These are phyloP conservation scores for Coriolopsis trogii DNA, from an alignment of 1,284 basidiomycete species.

Conservation along the genomic window DNA sequence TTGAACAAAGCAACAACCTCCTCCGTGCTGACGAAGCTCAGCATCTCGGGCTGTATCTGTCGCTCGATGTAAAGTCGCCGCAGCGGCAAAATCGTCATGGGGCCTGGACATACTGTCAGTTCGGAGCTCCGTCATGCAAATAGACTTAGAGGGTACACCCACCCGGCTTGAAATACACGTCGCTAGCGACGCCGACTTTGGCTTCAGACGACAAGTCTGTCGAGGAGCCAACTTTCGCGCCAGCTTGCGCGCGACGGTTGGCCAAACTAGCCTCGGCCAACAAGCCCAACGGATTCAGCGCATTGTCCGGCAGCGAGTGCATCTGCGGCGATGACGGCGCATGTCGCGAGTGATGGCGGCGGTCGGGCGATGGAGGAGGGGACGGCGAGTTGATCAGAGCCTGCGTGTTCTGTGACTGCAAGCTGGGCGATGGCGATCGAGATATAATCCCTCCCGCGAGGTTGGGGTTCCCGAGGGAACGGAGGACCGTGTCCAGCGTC, in stretches of 20 bases:
- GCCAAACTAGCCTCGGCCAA: conserved; percentile 91
- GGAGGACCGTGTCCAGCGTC: conserved; percentile 86
- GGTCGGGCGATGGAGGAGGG: conserved; percentile 44
- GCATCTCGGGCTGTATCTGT: conserved; percentile 88
- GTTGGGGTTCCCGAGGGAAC: conserved; percentile 81
- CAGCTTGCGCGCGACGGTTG: conserved; percentile 64
- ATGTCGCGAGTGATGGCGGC: conserved; percentile 28
- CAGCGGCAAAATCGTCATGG: conserved; percentile 85
- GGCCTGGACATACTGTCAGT: conserved; percentile 48
- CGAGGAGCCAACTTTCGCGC: conserved; percentile 24
- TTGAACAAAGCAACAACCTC: conserved; percentile 91
- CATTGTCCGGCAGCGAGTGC: conserved; percentile 89
- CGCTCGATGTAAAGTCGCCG: conserved; percentile 89
- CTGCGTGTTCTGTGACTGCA: conserved; percentile 56
- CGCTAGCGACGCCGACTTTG: conserved; percentile 82
- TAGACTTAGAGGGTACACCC: conserved; percentile 26
- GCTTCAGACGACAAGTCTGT: conserved; percentile 24
- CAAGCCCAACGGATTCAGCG: conserved; percentile 87
- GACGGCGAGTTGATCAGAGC: conserved; percentile 63
- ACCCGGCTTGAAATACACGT: conserved; percentile 95
- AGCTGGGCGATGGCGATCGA: conserved; percentile 75
- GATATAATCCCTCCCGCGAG: conserved; percentile 79
- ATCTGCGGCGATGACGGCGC: conserved; percentile 70
- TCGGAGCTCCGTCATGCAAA: conserved; percentile 17
- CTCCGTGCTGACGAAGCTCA: conserved; percentile 81